These are phyloP conservation scores for Prunus persica DNA, from an alignment of 306 rosid genomes.

Conservation along the genomic window DNA sequence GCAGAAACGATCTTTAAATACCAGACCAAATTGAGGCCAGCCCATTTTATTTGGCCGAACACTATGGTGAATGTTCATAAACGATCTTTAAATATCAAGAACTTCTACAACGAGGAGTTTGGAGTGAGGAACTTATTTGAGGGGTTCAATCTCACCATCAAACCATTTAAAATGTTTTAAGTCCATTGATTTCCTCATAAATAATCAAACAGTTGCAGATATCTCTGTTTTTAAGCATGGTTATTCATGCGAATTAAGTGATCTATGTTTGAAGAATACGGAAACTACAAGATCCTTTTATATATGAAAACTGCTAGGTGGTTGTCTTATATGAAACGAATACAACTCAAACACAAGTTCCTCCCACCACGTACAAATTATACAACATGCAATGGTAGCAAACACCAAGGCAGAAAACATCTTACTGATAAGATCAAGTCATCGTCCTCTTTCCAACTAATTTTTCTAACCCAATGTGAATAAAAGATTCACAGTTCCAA, in stretches of 20 bases:
- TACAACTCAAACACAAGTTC: neutral
- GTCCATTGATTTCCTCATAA: no score
- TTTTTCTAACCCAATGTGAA: constrained; percentile 45
- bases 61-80: neutral
- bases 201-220: no score
- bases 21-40: neutral
- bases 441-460: neutral
- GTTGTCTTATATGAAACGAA: neutral
- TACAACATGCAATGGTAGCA: neutral
- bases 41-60: neutral
- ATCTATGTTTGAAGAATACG: neutral
- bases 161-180: no score
- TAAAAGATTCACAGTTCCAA: constrained; percentile 51
- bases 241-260: neutral
- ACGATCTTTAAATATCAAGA: no score
- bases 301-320: neutral
- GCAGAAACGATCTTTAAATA: neutral
- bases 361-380: neutral
- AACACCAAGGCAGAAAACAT: neutral
- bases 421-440: neutral
- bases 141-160: no score
- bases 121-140: no score
- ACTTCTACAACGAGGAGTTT: no score
- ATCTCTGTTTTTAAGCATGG: neutral
- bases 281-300: neutral